Conservation (phyloP, 345 rosid species). For the Pseudoturritis turrita region DNA sequence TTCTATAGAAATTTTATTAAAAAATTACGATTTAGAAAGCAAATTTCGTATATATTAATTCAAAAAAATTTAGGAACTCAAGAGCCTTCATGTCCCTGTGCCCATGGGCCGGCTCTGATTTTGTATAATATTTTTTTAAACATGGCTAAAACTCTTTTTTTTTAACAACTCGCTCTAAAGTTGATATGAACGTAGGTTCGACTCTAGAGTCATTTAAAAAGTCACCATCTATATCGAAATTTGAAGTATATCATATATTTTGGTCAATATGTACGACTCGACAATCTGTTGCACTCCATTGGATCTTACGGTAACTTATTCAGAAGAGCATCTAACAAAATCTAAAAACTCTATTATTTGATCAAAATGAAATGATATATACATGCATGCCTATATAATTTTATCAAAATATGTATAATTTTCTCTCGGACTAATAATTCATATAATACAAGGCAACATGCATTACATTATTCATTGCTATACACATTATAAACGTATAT, state of each 20-base stretch:
- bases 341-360: background rate
- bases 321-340: background rate
- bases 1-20: too few relatives aligned
- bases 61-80: too few relatives aligned
- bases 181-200: constrained; percentile 7
- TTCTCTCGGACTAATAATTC: constrained; percentile 9
- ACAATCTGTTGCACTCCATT: constrained; percentile 5
- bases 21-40: too few relatives aligned
- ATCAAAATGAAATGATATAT: background rate
- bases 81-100: too few relatives aligned
- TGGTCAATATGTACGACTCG: constrained; percentile 21
- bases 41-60: too few relatives aligned
- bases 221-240: constrained; percentile 14
- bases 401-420: background rate
- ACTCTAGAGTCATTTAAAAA: constrained; percentile 10
- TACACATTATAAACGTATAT: background rate
- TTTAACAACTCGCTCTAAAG: constrained; percentile 15
- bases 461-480: constrained; percentile 13
- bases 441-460: constrained; percentile 18
- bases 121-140: too few relatives aligned
- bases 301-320: constrained; percentile 15
- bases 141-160: background rate
- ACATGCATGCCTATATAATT: background rate
- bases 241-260: background rate
- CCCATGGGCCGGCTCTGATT: too few relatives aligned